phyloP scores from a whole-genome alignment of 768 basidiomycete species.

The Cubamyces lactineus region DNA sequence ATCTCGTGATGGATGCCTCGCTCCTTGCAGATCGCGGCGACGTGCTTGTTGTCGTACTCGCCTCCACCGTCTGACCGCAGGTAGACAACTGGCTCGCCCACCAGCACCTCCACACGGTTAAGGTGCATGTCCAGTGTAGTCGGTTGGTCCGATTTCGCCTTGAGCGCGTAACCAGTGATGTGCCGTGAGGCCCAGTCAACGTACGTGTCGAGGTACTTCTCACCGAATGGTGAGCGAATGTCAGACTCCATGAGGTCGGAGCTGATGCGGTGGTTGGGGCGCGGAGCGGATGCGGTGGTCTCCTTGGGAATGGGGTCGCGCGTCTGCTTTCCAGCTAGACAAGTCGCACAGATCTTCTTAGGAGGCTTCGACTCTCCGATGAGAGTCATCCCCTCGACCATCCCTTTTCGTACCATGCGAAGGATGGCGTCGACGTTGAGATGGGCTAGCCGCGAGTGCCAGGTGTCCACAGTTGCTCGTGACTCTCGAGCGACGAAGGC shows the following conservation, averaged over 20 bases:
- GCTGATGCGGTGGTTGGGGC: conserved; percentile 2
- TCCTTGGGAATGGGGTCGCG: conserved; percentile 17
- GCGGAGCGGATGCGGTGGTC: conserved; percentile 5
- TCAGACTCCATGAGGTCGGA: conserved; percentile 10
- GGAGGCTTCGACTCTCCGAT: background rate
- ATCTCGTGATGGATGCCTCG: conserved; percentile 30
- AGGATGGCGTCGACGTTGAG: conserved; percentile 17
- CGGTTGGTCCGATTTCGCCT: background rate
- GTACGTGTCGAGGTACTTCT: conserved; percentile 6
- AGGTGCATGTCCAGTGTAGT: conserved; percentile 27
- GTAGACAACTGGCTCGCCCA: conserved; percentile 17
- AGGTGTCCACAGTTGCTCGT: conserved; percentile 16
- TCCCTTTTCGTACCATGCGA: conserved; percentile 18
- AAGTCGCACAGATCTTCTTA: conserved; percentile 18
- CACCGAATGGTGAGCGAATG: background rate
- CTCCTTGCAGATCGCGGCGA: conserved; percentile 2
- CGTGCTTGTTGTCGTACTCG: conserved; percentile 27
- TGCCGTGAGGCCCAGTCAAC: background rate
- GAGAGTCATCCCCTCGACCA: conserved; percentile 28
- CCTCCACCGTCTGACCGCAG: conserved; percentile 31
- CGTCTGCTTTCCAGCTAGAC: conserved; percentile 32
- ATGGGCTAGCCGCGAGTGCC: conserved; percentile 27
- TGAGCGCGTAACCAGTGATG: conserved; percentile 4
- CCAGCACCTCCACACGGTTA: conserved; percentile 14
- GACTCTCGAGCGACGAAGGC: conserved; percentile 8